Conservation (phyloP, 2,329 filamentous ascomycete species). For the Venturia asperata region DNA sequence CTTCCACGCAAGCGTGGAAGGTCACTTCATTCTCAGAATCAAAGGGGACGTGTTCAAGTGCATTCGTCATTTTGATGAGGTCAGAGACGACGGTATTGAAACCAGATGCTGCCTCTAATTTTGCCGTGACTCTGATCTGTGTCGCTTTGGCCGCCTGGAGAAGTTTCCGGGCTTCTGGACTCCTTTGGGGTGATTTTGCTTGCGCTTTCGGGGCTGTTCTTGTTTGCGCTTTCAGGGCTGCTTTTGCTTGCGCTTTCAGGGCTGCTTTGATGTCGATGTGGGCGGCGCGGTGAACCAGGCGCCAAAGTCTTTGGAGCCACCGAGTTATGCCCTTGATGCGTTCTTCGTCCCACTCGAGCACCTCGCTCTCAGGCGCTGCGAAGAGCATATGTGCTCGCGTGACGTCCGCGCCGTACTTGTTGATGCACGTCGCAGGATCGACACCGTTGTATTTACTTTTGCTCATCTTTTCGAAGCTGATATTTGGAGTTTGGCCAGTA, state of each 20-base stretch:
- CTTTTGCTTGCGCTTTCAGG: background rate
- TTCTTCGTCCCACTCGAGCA: conserved; percentile 79
- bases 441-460: conserved; percentile 93
- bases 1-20: background rate
- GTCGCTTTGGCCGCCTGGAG: conserved; percentile 52
- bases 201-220: conserved; percentile 19
- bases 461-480: conserved; percentile 86
- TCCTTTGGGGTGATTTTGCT: background rate
- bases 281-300: conserved; percentile 39
- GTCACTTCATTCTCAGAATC: background rate
- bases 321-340: conserved; percentile 76
- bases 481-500: conserved; percentile 50
- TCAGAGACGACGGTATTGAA: conserved; percentile 81
- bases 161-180: conserved; percentile 37
- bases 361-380: conserved; percentile 74
- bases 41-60: conserved; percentile 21
- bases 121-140: conserved; percentile 58
- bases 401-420: conserved; percentile 71
- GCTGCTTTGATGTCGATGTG: conserved; percentile 19
- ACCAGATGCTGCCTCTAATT: conserved; percentile 64
- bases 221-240: no score
- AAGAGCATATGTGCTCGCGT: conserved; percentile 84
- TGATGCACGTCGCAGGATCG: conserved; percentile 66
- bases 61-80: conserved; percentile 74
- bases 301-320: conserved; percentile 66